Percentiles rank a stretch among this genome's conserved stretches.
Evolutionary conservation across 2,329 filamentous ascomycete species (phyloP).

Genomic region (Sporothrix variecibatus): DNA sequence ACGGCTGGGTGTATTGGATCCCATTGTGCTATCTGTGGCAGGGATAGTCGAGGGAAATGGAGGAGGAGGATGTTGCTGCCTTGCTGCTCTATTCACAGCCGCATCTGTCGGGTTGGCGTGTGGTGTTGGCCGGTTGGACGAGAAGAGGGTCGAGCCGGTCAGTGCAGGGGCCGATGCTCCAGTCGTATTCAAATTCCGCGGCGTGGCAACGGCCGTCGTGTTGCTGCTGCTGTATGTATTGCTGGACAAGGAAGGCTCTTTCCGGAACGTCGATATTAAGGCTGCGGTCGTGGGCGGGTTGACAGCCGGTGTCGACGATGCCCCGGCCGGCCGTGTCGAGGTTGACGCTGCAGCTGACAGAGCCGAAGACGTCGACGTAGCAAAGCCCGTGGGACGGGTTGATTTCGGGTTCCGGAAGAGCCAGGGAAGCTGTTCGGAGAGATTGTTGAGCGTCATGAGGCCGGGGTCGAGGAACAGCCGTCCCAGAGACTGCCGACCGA

Average conservation of each 20-base stretch:
- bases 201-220: background rate
- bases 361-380: background rate
- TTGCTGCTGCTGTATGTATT: slow-evolving; percentile 7
- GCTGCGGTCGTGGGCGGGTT: slow-evolving; percentile 22
- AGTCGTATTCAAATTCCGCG: background rate
- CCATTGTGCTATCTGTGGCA: slow-evolving; percentile 14
- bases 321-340: slow-evolving; percentile 3
- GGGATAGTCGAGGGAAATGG: background rate
- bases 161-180: slow-evolving; percentile 13
- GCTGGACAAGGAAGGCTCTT: slow-evolving; percentile 2
- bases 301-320: slow-evolving; percentile 7
- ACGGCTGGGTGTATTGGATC: slow-evolving; percentile 29
- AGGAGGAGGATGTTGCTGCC: slow-evolving; percentile 15
- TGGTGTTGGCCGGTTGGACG: slow-evolving; percentile 7
- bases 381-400: slow-evolving; percentile 30
- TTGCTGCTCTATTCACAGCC: slow-evolving; percentile 4
- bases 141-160: slow-evolving; percentile 19
- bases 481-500: slow-evolving; percentile 35
- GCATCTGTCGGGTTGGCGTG: slow-evolving; percentile 5
- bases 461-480: slow-evolving; percentile 41
- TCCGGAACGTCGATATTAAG: slow-evolving; percentile 24
- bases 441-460: slow-evolving; percentile 66
- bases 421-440: slow-evolving; percentile 60
- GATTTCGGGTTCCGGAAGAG: slow-evolving; percentile 52
- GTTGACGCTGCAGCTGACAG: background rate